These are phyloP conservation scores for Oidiodendron maius DNA, from an alignment of 495 filamentous ascomycete genomes.

Conservation along the genomic window DNA sequence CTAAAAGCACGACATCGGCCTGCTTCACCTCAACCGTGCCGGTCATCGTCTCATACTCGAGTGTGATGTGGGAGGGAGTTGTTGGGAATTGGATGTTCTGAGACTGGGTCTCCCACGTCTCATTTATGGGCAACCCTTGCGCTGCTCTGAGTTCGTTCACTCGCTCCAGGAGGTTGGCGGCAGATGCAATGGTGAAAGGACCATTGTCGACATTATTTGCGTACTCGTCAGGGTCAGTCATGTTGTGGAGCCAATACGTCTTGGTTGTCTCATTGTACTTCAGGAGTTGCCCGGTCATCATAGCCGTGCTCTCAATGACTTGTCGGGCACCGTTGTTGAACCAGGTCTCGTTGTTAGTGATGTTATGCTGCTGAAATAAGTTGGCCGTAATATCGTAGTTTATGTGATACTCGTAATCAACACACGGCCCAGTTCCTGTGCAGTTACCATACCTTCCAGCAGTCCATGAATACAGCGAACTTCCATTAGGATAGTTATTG, in stretches of 20 bases:
- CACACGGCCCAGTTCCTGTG: constrained; percentile 53
- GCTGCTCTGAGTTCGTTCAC: constrained; percentile 13
- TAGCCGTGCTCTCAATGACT: constrained; percentile 39
- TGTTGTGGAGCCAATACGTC: constrained; percentile 50
- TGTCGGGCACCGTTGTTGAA: constrained; percentile 40
- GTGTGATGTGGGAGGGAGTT: constrained; percentile 48
- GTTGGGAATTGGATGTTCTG: constrained; percentile 30
- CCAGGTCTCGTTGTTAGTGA: constrained; percentile 41
- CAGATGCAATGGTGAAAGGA: constrained; percentile 61
- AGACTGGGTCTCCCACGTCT: constrained; percentile 30
- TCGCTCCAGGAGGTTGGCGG: constrained; percentile 13
- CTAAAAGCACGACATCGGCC: constrained; percentile 51
- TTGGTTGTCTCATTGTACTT: constrained; percentile 38
- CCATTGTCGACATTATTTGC: constrained; percentile 62
- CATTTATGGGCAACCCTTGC: constrained; percentile 23
- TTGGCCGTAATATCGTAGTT: constrained; percentile 70
- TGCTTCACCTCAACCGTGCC: constrained; percentile 52
- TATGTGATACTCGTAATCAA: constrained; percentile 57
- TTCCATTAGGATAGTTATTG: constrained; percentile 34
- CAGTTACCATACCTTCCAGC: constrained; percentile 54
- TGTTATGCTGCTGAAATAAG: constrained; percentile 41
- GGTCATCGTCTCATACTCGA: constrained; percentile 61
- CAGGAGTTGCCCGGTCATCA: constrained; percentile 36
- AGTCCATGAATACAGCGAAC: constrained; percentile 52
- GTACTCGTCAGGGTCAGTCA: constrained; percentile 59